Percentiles rank a stretch among this genome's conserved stretches.
Conservation (phyloP, 208 protist species). For the Leptomonas seymouri region DNA sequence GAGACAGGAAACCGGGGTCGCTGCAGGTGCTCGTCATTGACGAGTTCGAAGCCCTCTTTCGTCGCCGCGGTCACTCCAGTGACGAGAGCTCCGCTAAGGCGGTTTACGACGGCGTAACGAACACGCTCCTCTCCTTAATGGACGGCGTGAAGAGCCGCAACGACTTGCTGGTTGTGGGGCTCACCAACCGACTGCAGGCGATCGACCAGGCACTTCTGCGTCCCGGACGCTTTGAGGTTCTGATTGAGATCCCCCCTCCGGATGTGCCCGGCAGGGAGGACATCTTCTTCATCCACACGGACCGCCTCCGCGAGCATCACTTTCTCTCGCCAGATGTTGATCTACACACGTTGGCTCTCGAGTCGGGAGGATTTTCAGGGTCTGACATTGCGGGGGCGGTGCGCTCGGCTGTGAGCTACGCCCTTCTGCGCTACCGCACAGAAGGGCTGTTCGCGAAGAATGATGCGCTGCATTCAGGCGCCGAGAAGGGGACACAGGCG, state of each 20-base stretch:
- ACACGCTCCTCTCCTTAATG: slow-evolving; percentile 97
- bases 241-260: slow-evolving; percentile 90
- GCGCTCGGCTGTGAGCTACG: slow-evolving; percentile 81
- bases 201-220: slow-evolving; percentile 93
- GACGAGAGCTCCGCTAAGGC: slow-evolving; percentile 95
- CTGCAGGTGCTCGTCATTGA: slow-evolving; percentile 99
- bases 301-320: slow-evolving; percentile 80
- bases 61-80: slow-evolving; percentile 79
- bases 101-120: slow-evolving; percentile 99
- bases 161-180: slow-evolving; percentile 95
- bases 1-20: slow-evolving; percentile 3
- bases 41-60: slow-evolving; percentile 99
- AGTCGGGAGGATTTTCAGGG: slow-evolving; percentile 98
- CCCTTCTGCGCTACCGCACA: slow-evolving; percentile 69
- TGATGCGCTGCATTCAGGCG: background rate
- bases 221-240: slow-evolving; percentile 94
- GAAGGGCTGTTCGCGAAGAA: slow-evolving; percentile 10
- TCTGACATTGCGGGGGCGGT: slow-evolving; percentile 94
- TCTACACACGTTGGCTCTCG: slow-evolving; percentile 88
- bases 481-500: background rate
- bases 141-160: slow-evolving; percentile 83
- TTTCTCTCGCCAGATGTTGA: slow-evolving; percentile 87
- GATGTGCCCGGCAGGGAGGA: slow-evolving; percentile 79
- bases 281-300: slow-evolving; percentile 94
- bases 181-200: slow-evolving; percentile 93